These are phyloP conservation scores for Lipomyces starkeyi DNA, from an alignment of 805 yeast species.

Conservation along the genomic window DNA sequence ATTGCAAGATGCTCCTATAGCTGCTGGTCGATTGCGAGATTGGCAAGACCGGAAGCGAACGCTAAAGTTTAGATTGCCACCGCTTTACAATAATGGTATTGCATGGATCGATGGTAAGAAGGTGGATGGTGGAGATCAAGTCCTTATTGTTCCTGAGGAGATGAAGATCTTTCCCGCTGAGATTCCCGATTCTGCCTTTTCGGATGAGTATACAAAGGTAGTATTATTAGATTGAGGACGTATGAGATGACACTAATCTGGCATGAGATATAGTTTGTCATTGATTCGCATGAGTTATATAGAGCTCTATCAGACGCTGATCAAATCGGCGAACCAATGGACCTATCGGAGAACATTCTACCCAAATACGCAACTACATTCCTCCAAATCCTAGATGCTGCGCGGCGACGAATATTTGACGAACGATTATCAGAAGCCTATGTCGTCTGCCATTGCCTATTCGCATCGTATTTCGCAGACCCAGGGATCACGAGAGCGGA, in stretches of 20 bases:
- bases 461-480: constrained; percentile 37
- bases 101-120: constrained; percentile 41
- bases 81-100: constrained; percentile 38
- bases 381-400: constrained; percentile 28
- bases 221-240: background rate
- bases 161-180: constrained; percentile 35
- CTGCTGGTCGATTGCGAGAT: constrained; percentile 36
- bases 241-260: background rate
- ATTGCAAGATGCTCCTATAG: constrained; percentile 41
- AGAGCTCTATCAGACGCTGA: constrained; percentile 19
- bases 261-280: constrained; percentile 22
- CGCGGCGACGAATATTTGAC: constrained; percentile 27
- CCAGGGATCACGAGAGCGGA: constrained; percentile 33
- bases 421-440: constrained; percentile 37
- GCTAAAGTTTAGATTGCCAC: constrained; percentile 39
- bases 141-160: constrained; percentile 33
- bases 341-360: constrained; percentile 19
- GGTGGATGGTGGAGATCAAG: background rate
- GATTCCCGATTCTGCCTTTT: constrained; percentile 28
- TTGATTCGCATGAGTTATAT: constrained; percentile 27
- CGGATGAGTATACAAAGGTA: constrained; percentile 31
- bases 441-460: constrained; percentile 37
- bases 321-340: background rate
- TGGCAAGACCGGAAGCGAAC: constrained; percentile 41
- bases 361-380: constrained; percentile 21